phyloP scores from a whole-genome alignment of 768 basidiomycete genomes.

The Amanita molliuscula region DNA sequence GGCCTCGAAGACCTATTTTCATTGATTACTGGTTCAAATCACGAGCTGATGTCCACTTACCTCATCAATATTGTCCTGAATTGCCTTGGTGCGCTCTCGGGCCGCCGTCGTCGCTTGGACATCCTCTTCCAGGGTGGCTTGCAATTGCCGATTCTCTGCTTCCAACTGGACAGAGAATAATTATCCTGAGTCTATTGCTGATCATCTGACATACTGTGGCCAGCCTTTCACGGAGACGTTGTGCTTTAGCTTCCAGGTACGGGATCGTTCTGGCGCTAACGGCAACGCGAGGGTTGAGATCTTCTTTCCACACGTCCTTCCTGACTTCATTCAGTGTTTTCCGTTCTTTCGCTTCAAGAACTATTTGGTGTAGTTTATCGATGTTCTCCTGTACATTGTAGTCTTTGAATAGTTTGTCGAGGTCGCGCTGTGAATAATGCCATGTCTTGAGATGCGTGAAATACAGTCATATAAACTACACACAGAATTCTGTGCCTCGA shows the following conservation, averaged over 20 bases:
- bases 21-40: not conserved
- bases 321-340: slow-evolving; percentile 36
- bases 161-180: slow-evolving; percentile 37
- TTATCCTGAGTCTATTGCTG: not conserved
- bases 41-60: slow-evolving; percentile 22
- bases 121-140: slow-evolving; percentile 39
- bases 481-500: slow-evolving; percentile 52
- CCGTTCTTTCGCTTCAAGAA: slow-evolving; percentile 54
- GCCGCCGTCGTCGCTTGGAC: slow-evolving; percentile 32
- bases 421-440: slow-evolving; percentile 35
- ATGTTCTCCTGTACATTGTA: slow-evolving; percentile 61
- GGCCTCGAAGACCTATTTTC: slow-evolving; percentile 30
- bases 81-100: slow-evolving; percentile 31
- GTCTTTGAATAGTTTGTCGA: slow-evolving; percentile 60
- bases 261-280: slow-evolving; percentile 57
- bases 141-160: slow-evolving; percentile 38
- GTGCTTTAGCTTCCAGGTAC: slow-evolving; percentile 34
- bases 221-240: slow-evolving; percentile 27
- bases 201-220: slow-evolving; percentile 21
- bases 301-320: slow-evolving; percentile 55
- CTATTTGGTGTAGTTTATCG: slow-evolving; percentile 58
- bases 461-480: slow-evolving; percentile 14
- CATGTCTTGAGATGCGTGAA: not conserved
- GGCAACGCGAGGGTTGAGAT: slow-evolving; percentile 52
- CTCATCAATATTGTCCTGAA: slow-evolving; percentile 44